Base-by-base conservation (phyloP, 2,329 filamentous ascomycete genomes). In the Nothophaeocryptopus gaeumannii region DNA sequence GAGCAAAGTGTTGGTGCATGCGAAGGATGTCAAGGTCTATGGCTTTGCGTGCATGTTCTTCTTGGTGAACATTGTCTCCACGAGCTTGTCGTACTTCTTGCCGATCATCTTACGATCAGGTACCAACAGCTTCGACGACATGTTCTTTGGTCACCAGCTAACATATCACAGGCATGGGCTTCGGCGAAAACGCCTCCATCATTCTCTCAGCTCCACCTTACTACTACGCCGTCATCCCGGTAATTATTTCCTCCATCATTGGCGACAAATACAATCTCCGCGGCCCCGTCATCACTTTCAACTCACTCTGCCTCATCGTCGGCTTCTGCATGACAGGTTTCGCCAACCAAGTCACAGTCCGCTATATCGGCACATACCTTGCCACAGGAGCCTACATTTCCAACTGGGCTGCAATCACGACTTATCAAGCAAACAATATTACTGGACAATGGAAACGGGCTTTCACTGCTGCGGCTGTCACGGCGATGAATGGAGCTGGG, bases 241-340 rank as follows among this genome's bases (percentile, higher is more conserved):
- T 83, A 5, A 70, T 86, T 8, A 57, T 85, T 8, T 84, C 83
- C 3, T 85, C 82, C 0, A 65, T 81, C 4, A 65, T 86, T 2
- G 80, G 83, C 30, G 85, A 89, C 64, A 75, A 70, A 31, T 81
- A 76, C 59, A 74, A 78, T 39, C 67, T 83, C 20, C 79, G 84
- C 8, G 83, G 78, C 0, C 83, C 83, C 0, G 70, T 86, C 45
- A 85, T 87, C 56, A 65, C 73, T 7, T 85, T 87, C 74, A 86
- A 86, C 63, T 78, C 78, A 13, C 47, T 82, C 2, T 80, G 77
- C 49, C 70, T 86, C 5, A 80, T 86, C 50, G 70, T 74, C 0
- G 84, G 83, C 2, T 86, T 86, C 64, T 73, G 78, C 55, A 82
- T 86, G 78, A 73, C 86, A 3, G 83, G 83, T 2, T 83, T 86